Base-by-base conservation (phyloP, 176 grass and related monocot species). In the Puccinellia tenuiflora region DNA sequence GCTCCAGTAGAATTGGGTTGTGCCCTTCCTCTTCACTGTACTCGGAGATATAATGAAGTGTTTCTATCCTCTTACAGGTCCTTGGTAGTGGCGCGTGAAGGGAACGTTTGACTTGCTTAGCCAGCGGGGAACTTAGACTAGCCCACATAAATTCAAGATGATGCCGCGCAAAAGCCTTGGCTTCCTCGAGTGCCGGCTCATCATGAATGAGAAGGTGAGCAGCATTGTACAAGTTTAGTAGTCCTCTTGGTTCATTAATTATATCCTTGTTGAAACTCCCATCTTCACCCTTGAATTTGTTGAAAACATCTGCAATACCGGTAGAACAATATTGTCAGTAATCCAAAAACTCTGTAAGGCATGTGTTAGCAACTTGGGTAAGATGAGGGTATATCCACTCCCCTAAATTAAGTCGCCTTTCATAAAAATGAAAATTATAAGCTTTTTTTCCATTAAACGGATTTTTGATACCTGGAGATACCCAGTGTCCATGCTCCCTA, bases 381-480 rank as follows among this genome's bases (percentile, higher is more conserved):
- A 2, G 2, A 34, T 4, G 40, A 10, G 5, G 40, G 40, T 42
- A 42, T 42, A 42, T 42, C 2, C 5, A 42, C 40, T 1, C 40
- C 9, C 7, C 9, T 8, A 1, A 2, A 34, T 34, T 34, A 34
- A 34, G 33, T 34, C 4, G 2, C 33, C 33, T 34, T 34, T 34
- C 33, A 2, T 34, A 34, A 34, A 34, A 34, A 34, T 52, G 17
- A n/a, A n/a, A n/a, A n/a, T n/a, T n/a, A n/a, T n/a, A n/a, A n/a
- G n/a, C n/a, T n/a, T n/a, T n/a, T n/a, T n/a, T n/a, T n/a, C n/a
- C n/a, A n/a, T n/a, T n/a, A n/a, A n/a, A n/a, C n/a, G n/a, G n/a
- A n/a, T n/a, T n/a, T n/a, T n/a, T n/a, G n/a, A n/a, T n/a, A n/a
- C 85, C 79, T 33, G 57, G 17, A 45, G 85, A 76, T 10, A 77